These are phyloP conservation scores for Fistulina hepatica DNA, from an alignment of 1,284 basidiomycete species.

Conservation along the genomic window DNA sequence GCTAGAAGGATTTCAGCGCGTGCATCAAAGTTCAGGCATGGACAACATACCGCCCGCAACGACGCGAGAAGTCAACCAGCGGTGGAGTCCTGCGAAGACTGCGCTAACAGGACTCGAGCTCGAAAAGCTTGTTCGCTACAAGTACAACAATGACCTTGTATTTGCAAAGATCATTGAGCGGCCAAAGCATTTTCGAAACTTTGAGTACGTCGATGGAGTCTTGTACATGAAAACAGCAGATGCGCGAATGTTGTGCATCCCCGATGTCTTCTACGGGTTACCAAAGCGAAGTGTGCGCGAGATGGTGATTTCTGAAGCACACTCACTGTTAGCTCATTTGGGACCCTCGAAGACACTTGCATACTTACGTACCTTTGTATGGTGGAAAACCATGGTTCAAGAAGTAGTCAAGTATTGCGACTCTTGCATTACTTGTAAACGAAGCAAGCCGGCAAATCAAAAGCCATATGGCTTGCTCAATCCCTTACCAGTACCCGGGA, in stretches of 20 bases:
- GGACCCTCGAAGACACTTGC: conserved; percentile 26
- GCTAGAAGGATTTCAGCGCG: too few species aligned
- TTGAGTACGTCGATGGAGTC: conserved; percentile 17
- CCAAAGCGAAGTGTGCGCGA: conserved; percentile 16
- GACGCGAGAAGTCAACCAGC: too few species aligned
- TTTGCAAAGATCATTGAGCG: conserved; percentile 18
- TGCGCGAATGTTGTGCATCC: conserved; percentile 25
- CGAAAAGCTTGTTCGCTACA: conserved; percentile 5
- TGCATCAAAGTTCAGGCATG: too few species aligned
- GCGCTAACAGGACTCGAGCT: too few species aligned
- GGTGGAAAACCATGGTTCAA: conserved; percentile 23
- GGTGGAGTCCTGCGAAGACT: too few species aligned
- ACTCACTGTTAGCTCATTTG: conserved; percentile 29
- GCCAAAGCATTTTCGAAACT: conserved; percentile 20
- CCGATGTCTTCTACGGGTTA: conserved; percentile 14
- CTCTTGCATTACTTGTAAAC: conserved; percentile 21
- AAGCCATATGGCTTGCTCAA: conserved; percentile 24
- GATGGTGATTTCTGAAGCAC: conserved; percentile 29
- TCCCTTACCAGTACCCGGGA: conserved; percentile 18
- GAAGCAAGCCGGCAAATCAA: conserved; percentile 19
- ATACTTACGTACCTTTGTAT: conserved; percentile 22
- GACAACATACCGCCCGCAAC: too few species aligned
- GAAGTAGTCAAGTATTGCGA: conserved; percentile 25
- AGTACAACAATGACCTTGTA: conserved; percentile 18
- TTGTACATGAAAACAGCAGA: conserved; percentile 17